Evolutionary conservation across 441 rosid species (phyloP).

Genomic region (Erodium trifolium): DNA sequence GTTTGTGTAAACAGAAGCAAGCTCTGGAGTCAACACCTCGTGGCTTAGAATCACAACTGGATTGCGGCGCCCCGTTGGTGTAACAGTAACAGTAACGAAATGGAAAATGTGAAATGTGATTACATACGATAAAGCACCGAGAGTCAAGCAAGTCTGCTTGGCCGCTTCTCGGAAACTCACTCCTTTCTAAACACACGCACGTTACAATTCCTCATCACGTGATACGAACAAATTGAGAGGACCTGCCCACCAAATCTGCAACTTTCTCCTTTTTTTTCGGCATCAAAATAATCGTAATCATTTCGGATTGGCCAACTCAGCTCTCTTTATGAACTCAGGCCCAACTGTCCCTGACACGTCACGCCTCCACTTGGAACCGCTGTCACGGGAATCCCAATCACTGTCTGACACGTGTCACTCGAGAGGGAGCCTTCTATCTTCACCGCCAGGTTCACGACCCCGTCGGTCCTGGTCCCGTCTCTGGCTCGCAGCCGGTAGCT

Average conservation of each 20-base stretch:
- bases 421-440: constrained; percentile 21
- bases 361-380: too few species aligned
- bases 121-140: background rate
- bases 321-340: background rate
- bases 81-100: background rate
- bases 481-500: constrained; percentile 43
- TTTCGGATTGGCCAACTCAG: background rate
- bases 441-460: constrained; percentile 38
- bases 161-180: background rate
- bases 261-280: background rate
- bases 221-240: background rate
- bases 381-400: constrained; percentile 34
- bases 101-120: background rate
- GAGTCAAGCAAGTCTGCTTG: constrained; percentile 2
- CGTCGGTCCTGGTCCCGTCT: constrained; percentile 44
- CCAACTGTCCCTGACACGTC: constrained; percentile 1
- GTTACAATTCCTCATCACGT: background rate
- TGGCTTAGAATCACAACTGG: background rate
- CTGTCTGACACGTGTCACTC: constrained; percentile 26
- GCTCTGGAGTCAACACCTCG: background rate
- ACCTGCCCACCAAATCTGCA: background rate
- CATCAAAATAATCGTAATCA: too few species aligned
- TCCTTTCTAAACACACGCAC: background rate
- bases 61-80: background rate
- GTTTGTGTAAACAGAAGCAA: too few species aligned